Conservation (phyloP, 345 rosid species). For the Gossypium anomalum region DNA sequence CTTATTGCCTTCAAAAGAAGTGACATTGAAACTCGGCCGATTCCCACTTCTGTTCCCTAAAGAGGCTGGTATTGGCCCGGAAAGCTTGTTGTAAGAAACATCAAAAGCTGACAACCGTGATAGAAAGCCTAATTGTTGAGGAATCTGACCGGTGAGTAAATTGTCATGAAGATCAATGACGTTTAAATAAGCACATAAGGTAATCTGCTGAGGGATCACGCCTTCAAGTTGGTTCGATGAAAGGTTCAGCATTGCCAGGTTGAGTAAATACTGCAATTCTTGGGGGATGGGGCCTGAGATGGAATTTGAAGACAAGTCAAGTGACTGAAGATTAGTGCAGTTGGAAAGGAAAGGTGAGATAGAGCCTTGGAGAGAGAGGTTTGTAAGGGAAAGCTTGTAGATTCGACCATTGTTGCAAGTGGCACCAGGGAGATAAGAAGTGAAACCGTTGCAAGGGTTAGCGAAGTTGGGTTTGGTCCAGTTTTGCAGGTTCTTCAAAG, state of each 20-base stretch:
- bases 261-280: slow-evolving; percentile 65
- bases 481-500: slow-evolving; percentile 60
- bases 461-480: slow-evolving; percentile 68
- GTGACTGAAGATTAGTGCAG: slow-evolving; percentile 84
- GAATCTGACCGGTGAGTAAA: slow-evolving; percentile 64
- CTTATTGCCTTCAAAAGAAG: slow-evolving; percentile 71
- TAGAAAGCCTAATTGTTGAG: slow-evolving; percentile 58
- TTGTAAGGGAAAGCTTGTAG: slow-evolving; percentile 77
- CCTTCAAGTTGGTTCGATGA: slow-evolving; percentile 74
- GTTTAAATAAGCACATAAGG: slow-evolving; percentile 80
- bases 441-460: slow-evolving; percentile 69
- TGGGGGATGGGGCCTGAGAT: slow-evolving; percentile 71
- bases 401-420: slow-evolving; percentile 90
- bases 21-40: slow-evolving; percentile 62
- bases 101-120: slow-evolving; percentile 75
- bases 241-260: slow-evolving; percentile 89
- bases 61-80: slow-evolving; percentile 66
- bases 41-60: slow-evolving; percentile 63
- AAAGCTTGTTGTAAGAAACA: slow-evolving; percentile 62
- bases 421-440: slow-evolving; percentile 64
- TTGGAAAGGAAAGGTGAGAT: slow-evolving; percentile 75
- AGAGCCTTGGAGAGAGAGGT: slow-evolving; percentile 69
- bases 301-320: slow-evolving; percentile 85
- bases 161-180: slow-evolving; percentile 85
- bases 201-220: slow-evolving; percentile 69